Percentiles rank a stretch among this genome's conserved stretches.
Conservation (phyloP, 1,284 basidiomycete species). For the Earliella scabrosa region DNA sequence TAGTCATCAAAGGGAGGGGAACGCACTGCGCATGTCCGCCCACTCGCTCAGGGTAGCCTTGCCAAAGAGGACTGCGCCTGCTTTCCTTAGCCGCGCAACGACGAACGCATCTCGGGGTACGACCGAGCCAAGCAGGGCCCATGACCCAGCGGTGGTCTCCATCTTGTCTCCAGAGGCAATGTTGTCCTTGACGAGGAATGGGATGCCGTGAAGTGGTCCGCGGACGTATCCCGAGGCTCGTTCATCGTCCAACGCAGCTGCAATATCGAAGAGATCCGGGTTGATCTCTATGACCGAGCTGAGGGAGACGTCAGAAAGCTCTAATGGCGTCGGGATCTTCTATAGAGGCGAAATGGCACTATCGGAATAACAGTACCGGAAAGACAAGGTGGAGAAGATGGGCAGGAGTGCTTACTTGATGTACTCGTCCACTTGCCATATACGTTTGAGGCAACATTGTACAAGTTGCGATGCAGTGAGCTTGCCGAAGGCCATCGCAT, state of each 20-base stretch:
- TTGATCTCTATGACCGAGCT: no score
- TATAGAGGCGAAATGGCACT: no score
- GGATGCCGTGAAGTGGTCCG: conserved; percentile 69
- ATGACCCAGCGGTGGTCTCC: conserved; percentile 48
- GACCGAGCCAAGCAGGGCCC: conserved; percentile 57
- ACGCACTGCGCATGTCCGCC: conserved; percentile 58
- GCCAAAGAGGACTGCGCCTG: conserved; percentile 74
- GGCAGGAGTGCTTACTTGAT: no score
- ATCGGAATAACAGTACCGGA: no score
- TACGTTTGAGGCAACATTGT: no score
- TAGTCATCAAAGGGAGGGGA: conserved; percentile 43
- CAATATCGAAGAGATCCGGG: no score
- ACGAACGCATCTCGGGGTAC: conserved; percentile 68
- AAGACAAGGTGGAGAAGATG: no score
- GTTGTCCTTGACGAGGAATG: conserved; percentile 74
- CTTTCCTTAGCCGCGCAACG: conserved; percentile 59
- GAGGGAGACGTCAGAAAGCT: no score
- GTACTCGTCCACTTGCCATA: no score
- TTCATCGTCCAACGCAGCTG: conserved; percentile 47
- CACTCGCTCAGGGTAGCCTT: conserved; percentile 71
- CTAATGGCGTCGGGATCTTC: no score
- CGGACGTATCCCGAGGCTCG: conserved; percentile 49
- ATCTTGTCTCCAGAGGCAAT: conserved; percentile 48
- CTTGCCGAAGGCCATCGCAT: no score
- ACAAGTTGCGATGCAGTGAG: no score